Conservation (phyloP, 2,329 filamentous ascomycete species). For the Fusarium torreyae region DNA sequence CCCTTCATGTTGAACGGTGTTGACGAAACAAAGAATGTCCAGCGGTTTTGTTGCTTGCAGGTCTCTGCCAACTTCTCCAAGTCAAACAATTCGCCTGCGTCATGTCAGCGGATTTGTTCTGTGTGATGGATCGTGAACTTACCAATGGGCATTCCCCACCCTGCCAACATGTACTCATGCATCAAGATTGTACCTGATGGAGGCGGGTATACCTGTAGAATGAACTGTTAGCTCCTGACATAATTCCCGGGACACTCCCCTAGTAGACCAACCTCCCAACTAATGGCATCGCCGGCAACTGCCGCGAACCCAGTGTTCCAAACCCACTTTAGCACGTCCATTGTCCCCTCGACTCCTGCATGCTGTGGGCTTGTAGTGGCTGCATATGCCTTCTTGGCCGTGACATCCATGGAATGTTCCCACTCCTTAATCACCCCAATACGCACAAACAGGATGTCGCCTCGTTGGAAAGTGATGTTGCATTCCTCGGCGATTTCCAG, state of each 20-base stretch:
- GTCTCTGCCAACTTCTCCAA: slow-evolving; percentile 57
- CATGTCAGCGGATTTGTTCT: background rate
- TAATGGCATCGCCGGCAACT: slow-evolving; percentile 69
- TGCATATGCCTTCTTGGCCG: slow-evolving; percentile 56
- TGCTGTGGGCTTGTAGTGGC: slow-evolving; percentile 50
- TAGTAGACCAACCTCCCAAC: slow-evolving; percentile 63
- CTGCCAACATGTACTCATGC: slow-evolving; percentile 64
- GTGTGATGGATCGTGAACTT: accelerated
- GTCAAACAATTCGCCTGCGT: slow-evolving; percentile 56
- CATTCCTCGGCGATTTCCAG: slow-evolving; percentile 57
- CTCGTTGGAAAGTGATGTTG: slow-evolving; percentile 61
- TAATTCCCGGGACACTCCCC: background rate
- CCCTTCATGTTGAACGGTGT: slow-evolving; percentile 59
- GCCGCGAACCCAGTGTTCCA: slow-evolving; percentile 72
- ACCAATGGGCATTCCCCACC: slow-evolving; percentile 62
- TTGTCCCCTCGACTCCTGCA: slow-evolving; percentile 64
- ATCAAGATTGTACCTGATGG: slow-evolving; percentile 34
- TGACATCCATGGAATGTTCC: slow-evolving; percentile 54
- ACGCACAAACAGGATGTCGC: slow-evolving; percentile 69
- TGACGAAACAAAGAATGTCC: slow-evolving; percentile 66
- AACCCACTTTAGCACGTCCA: slow-evolving; percentile 68
- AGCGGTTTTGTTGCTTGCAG: slow-evolving; percentile 66
- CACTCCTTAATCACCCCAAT: slow-evolving; percentile 65
- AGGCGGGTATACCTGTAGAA: slow-evolving; percentile 46
- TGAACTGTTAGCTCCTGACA: background rate